phyloP scores from a whole-genome alignment of 225 moss, liverwort and hornwort species.

The Straminergon stramineum region DNA sequence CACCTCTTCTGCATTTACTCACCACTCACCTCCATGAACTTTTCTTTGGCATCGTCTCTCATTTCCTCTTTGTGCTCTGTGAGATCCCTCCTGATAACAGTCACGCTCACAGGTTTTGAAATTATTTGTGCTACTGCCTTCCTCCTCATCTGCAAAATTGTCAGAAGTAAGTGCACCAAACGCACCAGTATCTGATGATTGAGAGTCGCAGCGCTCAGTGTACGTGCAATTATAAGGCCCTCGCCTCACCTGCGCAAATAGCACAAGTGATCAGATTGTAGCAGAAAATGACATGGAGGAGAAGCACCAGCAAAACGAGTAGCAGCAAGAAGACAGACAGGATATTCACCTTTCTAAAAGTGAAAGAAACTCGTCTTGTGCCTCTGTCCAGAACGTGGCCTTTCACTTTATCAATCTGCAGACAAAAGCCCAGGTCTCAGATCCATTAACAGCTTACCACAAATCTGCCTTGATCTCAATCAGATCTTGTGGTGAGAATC shows the following conservation, averaged over 20 bases:
- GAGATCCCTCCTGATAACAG: too few relatives aligned
- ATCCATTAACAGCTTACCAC: neutral
- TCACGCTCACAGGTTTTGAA: too few relatives aligned
- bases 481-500: neutral
- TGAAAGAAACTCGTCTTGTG: constrained; percentile 83
- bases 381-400: constrained; percentile 53
- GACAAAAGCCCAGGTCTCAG: neutral
- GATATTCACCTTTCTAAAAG: constrained; percentile 73
- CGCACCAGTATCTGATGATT: too few relatives aligned
- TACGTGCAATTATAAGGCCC: too few relatives aligned
- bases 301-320: neutral
- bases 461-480: neutral
- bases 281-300: neutral
- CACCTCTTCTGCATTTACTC: too few relatives aligned
- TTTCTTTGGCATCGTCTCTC: too few relatives aligned
- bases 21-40: too few relatives aligned
- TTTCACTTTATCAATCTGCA: constrained; percentile 67
- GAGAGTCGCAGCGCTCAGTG: too few relatives aligned
- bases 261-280: neutral
- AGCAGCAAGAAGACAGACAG: neutral
- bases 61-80: too few relatives aligned
- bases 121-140: too few relatives aligned
- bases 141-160: too few relatives aligned
- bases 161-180: too few relatives aligned
- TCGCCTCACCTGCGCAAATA: neutral